Base-by-base conservation (phyloP, 495 filamentous ascomycete species). In the Oidiodendron maius region DNA sequence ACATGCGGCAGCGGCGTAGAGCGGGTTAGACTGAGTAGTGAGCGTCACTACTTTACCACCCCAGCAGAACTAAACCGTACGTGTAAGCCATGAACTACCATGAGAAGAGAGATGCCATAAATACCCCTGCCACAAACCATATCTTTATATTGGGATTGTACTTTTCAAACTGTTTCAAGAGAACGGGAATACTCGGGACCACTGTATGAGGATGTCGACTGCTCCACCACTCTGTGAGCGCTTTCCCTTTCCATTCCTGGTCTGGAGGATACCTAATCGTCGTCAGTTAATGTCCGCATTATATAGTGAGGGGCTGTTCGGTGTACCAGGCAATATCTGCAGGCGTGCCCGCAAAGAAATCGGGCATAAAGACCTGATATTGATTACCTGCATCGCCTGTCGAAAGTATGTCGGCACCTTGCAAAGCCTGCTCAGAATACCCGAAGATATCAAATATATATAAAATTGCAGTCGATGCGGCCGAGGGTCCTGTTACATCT, bases 231-330 rank as follows among this genome's bases (percentile, higher is more conserved):
- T 69, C 72, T 40, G 75, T 75, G 6, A 97, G 69, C 50, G 76
- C 79, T 70, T 84, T 65, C 61, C 82, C 72, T 71, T 96, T 87
- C 57, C 94, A 87, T 15, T 83, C 71, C 32, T 73, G 95, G 62
- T 85, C 72, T 23, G 90, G 86, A 0, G 90, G 90, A 70, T 83
- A 87, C 70, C 70, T 61, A 2, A 42, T 42, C 9, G 40, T 21
- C 17, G 23, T 23, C 39, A 6, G 42, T 22, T 4, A 17, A n/a
- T 15, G 8, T 32, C 35, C 22, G 5, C 20, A 34, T 30, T n/a
- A 16, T 26, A 41, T 8, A 24, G 39, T 17, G 47, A 25, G 16
- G 22, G 26, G 39, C 13, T 23, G n/a, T 18, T 36, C 12, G 32
- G 48, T 58, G 17, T 36, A 71, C 75, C 69, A 76, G 37, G 67